Base-by-base conservation (phyloP, 208 protist species). In the Trypanosoma mega region DNA sequence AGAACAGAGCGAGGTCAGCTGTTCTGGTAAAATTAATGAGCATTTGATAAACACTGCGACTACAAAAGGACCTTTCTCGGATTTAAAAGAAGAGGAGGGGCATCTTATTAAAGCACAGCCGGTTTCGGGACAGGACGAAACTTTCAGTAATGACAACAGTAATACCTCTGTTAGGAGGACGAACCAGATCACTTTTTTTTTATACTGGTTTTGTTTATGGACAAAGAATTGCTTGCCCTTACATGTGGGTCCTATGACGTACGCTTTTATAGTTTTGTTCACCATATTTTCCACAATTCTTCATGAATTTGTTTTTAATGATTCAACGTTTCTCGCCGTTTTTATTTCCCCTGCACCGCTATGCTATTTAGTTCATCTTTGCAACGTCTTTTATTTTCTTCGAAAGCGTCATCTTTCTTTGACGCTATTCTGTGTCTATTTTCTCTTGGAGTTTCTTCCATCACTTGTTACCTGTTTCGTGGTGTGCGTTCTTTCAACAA, bases 361-460 rank as follows among this genome's bases (percentile, higher is more conserved):
- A 24, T 76, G 74, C 26, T 47, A 54, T 48, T 36, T 88, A 2
- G 61, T 86, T 43, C 77, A 93, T 58, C 20, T 78, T 0, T 30
- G 49, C 21, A 68, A 60, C 36, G 41, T 93, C 24, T 61, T 73
- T 46, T 50, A 47, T 6, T 23, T 85, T 21, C 74, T 74, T 53
- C 21, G 68, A 43, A 51, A 59, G 14, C 57, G 48, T 34, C 46
- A 54, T 39, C 37, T 86, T 44, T 72, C 46, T 37, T 24, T 67
- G 8, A 46, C 80, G 20, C 72, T 78, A 70, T 53, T 90, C 24
- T 30, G 77, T n/a, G 68, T 85, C 7, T 93, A 93, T 58, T 55
- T 78, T 8, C 14, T 72, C 23, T 68, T 83, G 23, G 87, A 93
- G 44, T 16, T 78, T 12, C 27, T 87, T 8, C 87, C 87, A 11